Conservation (phyloP, 2,329 filamentous ascomycete species). For the Dichotomopilus funicola region DNA sequence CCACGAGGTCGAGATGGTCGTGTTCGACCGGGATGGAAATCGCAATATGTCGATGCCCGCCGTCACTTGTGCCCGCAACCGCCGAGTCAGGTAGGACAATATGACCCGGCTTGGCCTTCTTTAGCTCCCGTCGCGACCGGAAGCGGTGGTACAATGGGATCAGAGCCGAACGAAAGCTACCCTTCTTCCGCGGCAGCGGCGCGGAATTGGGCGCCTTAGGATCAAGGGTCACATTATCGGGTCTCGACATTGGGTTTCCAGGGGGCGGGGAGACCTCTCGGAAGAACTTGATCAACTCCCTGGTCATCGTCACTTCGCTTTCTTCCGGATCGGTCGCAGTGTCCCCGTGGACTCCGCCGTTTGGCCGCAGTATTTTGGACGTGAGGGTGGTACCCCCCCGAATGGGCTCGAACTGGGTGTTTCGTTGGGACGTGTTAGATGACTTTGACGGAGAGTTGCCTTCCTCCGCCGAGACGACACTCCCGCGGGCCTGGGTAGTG, state of each 20-base stretch:
- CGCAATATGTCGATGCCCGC: slow-evolving; percentile 51
- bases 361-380: no score
- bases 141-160: no score
- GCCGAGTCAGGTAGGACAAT: slow-evolving; percentile 49
- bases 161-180: no score
- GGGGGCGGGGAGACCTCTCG: slow-evolving; percentile 43
- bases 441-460: no score
- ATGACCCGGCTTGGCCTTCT: slow-evolving; percentile 21
- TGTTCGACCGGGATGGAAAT: slow-evolving; percentile 53
- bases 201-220: slow-evolving; percentile 31
- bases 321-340: no score
- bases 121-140: neutral
- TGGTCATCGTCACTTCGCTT: no score
- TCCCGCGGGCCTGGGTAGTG: no score
- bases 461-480: no score
- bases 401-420: no score
- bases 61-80: slow-evolving; percentile 46
- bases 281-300: slow-evolving; percentile 43
- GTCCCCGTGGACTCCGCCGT: no score
- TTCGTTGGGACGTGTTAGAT: no score
- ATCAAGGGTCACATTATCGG: slow-evolving; percentile 21
- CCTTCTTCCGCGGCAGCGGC: slow-evolving; percentile 32
- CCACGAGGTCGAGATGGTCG: slow-evolving; percentile 34
- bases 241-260: slow-evolving; percentile 44
- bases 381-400: no score